These are phyloP conservation scores for Pueraria montana DNA, from an alignment of 306 rosid genomes.

Conservation along the genomic window DNA sequence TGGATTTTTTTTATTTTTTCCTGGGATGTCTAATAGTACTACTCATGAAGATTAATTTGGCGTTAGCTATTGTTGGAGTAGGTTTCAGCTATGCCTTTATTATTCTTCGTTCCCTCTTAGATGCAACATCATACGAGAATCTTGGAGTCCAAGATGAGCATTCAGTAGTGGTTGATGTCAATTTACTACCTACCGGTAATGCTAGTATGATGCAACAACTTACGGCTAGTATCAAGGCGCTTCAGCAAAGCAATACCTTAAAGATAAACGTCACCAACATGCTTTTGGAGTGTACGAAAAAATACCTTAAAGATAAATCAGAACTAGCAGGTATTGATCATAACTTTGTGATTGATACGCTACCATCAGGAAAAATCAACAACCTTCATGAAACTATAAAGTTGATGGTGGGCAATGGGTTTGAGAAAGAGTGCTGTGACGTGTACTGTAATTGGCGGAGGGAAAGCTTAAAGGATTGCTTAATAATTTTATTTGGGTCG, in stretches of 20 bases:
- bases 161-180: background rate
- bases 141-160: no score
- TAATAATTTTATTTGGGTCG: no score
- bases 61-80: background rate
- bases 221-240: background rate
- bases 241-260: background rate
- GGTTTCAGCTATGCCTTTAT: no score
- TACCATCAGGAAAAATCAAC: constrained; percentile 43
- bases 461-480: no score
- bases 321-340: constrained; percentile 24
- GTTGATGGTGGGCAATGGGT: constrained; percentile 63
- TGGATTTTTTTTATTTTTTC: constrained; percentile 28
- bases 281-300: background rate
- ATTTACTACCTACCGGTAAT: background rate
- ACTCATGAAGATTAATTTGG: constrained; percentile 33
- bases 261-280: no score
- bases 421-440: constrained; percentile 68
- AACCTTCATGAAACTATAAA: constrained; percentile 70
- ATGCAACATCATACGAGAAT: no score
- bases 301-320: background rate
- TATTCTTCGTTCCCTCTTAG: no score
- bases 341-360: constrained; percentile 68
- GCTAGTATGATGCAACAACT: background rate
- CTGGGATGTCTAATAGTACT: constrained; percentile 3
- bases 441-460: constrained; percentile 73